Conservation (phyloP, 345 rosid genomes). For the Acer saccharum region DNA sequence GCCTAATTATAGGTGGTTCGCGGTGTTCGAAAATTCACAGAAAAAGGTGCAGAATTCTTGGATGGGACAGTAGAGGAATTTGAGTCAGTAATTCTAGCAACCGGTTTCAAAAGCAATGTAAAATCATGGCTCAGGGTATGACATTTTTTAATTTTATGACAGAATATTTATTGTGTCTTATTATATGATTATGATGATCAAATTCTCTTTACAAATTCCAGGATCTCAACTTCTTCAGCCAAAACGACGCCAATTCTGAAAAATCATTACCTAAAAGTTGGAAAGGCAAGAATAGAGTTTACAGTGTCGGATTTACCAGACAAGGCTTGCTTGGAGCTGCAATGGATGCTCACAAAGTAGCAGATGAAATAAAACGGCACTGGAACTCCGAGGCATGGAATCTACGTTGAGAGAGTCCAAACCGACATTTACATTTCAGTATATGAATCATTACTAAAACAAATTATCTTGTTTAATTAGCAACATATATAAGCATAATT, state of each 20-base stretch:
- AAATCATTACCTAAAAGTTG: slow-evolving; percentile 32
- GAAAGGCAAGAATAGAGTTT: slow-evolving; percentile 39
- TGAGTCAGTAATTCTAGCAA: slow-evolving; percentile 46
- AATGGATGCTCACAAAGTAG: slow-evolving; percentile 36
- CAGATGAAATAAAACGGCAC: slow-evolving; percentile 29
- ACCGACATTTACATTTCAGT: background rate
- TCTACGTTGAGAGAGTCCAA: background rate
- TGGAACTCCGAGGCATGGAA: slow-evolving; percentile 32
- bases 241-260: slow-evolving; percentile 21
- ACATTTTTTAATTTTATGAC: background rate
- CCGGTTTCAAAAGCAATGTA: slow-evolving; percentile 52
- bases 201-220: slow-evolving; percentile 1
- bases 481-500: too few species aligned
- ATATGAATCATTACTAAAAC: background rate
- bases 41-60: slow-evolving; percentile 39
- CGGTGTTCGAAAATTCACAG: slow-evolving; percentile 36
- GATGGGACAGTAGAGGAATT: slow-evolving; percentile 45
- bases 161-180: too few species aligned
- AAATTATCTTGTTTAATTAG: background rate
- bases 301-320: slow-evolving; percentile 33
- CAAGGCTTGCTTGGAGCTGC: slow-evolving; percentile 35
- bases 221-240: slow-evolving; percentile 30
- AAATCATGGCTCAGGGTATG: slow-evolving; percentile 48
- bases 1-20: slow-evolving; percentile 33
- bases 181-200: background rate